These are phyloP conservation scores for Lactarius tabidus DNA, from an alignment of 768 basidiomycete species.

Conservation along the genomic window DNA sequence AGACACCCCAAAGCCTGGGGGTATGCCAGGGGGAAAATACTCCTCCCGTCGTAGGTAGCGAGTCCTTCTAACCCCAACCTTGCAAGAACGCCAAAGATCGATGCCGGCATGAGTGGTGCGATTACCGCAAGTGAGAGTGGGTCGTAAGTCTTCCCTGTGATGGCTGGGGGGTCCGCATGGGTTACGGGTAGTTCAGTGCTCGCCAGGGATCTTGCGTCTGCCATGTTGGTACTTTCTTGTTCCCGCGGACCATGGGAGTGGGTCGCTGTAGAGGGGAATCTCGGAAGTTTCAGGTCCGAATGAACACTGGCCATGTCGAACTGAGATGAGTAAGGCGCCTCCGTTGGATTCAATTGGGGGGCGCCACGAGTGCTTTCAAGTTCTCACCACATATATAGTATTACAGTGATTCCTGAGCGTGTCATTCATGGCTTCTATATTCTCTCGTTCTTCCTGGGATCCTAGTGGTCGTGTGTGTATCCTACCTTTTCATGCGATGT, in stretches of 20 bases:
- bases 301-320: neutral
- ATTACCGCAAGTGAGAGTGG: slow-evolving; percentile 64
- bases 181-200: slow-evolving; percentile 41
- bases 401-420: slow-evolving; percentile 8
- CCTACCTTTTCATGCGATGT: neutral
- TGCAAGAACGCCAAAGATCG: slow-evolving; percentile 82
- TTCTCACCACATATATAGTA: too few species aligned
- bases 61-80: slow-evolving; percentile 76
- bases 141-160: slow-evolving; percentile 36
- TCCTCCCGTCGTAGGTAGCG: slow-evolving; percentile 63
- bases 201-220: slow-evolving; percentile 38
- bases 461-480: slow-evolving; percentile 28
- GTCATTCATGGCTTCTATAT: slow-evolving; percentile 22
- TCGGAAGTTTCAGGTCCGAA: neutral
- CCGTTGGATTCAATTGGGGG: too few species aligned
- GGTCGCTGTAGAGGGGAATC: neutral
- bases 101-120: slow-evolving; percentile 69
- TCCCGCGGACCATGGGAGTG: neutral
- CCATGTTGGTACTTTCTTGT: slow-evolving; percentile 26
- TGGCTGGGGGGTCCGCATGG: slow-evolving; percentile 31
- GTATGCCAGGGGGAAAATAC: slow-evolving; percentile 82
- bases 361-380: too few species aligned
- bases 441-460: slow-evolving; percentile 31
- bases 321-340: too few species aligned
- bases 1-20: slow-evolving; percentile 85